A percentile compares a stretch with the other conserved stretches of the same genome.
Evolutionary conservation across 2,329 filamentous ascomycete species (phyloP).

Genomic region (Aspergillus intermedius): DNA sequence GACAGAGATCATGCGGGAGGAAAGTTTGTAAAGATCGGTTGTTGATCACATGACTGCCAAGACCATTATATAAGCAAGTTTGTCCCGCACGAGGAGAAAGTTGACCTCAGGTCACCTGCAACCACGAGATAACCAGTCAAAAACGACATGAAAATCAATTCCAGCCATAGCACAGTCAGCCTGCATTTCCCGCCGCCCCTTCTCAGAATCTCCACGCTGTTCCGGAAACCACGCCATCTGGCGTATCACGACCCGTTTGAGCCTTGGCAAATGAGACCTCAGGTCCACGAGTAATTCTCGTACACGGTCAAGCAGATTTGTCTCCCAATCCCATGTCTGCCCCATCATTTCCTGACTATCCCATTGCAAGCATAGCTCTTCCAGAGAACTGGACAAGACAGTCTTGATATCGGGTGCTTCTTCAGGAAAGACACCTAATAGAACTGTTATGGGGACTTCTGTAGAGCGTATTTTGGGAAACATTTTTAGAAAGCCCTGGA

Average conservation of each 20-base stretch:
- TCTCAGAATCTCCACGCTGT: neutral
- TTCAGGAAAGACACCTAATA: neutral
- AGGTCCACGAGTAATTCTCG: neutral
- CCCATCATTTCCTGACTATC: neutral
- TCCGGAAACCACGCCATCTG: neutral
- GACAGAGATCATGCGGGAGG: too few relatives aligned
- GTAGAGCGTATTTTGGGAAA: neutral
- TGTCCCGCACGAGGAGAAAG: too few relatives aligned
- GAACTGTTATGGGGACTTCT: neutral
- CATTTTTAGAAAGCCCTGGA: neutral
- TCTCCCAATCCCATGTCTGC: neutral
- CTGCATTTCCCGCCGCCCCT: neutral
- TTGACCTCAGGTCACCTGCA: too few relatives aligned
- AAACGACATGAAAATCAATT: neutral
- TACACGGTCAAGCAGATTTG: neutral
- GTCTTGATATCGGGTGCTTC: neutral
- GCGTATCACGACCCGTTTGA: neutral
- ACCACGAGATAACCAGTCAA: slow-evolving; percentile 1
- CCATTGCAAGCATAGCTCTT: neutral
- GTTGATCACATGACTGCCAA: too few relatives aligned
- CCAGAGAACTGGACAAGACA: neutral
- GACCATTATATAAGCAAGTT: too few relatives aligned
- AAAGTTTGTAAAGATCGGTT: too few relatives aligned
- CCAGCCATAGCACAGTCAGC: neutral
- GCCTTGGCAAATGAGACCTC: neutral